Base-by-base conservation (phyloP, 139 green algal species). In the Mesotaenium endlicherianum region DNA sequence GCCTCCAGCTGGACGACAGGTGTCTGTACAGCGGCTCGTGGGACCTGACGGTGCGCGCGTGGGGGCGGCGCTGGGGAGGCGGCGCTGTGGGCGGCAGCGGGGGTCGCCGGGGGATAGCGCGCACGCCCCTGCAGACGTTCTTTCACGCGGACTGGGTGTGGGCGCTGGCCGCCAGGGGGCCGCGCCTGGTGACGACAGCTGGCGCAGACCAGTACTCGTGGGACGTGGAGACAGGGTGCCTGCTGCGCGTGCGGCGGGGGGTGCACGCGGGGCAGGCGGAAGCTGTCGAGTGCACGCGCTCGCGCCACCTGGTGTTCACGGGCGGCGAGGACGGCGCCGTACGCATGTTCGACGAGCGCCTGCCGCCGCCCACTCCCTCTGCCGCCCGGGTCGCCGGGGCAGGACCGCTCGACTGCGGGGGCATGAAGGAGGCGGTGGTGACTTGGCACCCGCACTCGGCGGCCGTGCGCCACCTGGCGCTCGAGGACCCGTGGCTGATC, bases 401-500 rank as follows among this genome's bases (percentile, higher is more conserved):
- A 16, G 57, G 34, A 60, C 30, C 70, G 16, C 34, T 5, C n/a
- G 70, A 49, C 36, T n/a, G n/a, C n/a, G n/a, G n/a, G n/a, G 72
- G 47, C 17, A 26, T 45, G 11, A 40, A 47, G 70, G 70, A 58
- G 3, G 77, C 77, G 45, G 77, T 85, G 64, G 79, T 34, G n/a
- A 20, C 39, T 2, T 85, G 79, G 79, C 47, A 38, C 3, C 55
- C 79, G 50, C 79, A 85, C 67, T 40, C 26, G 14, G 30, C 17
- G 14, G 79, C 43, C 20, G 31, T 85, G 8, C 69, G 34, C 44
- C 14, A 0, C 3, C 79, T 85, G 3, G 60, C 79, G 17, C 50
- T 85, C 43, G 79, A 85, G 6, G 79, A 85, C 55, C 79, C 79
- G 30, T 85, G 79, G 79, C 79, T 85, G 17, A 60, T 85, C n/a